A percentile compares a stretch with the other conserved stretches of the same genome.
Conservation (phyloP, 176 grass and related monocot species). For the Bothriochloa decipiens region DNA sequence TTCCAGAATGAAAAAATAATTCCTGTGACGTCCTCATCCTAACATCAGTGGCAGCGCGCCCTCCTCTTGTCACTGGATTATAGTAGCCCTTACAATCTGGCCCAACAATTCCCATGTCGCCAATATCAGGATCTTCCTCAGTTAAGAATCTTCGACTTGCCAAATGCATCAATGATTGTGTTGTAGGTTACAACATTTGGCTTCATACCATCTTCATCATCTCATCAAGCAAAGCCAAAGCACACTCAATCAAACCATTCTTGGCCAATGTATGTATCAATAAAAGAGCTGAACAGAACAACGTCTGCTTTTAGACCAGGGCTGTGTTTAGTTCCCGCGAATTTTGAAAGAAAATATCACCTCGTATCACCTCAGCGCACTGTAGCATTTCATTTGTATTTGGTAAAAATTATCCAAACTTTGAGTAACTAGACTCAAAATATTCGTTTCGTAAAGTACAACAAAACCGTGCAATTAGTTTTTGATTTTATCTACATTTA, state of each 20-base stretch:
- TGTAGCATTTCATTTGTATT: no score
- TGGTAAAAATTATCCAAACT: no score
- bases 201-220: conserved; percentile 82
- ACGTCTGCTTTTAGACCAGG: conserved; percentile 91
- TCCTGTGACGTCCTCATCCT: conserved; percentile 77
- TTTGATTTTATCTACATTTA: no score
- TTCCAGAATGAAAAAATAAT: conserved; percentile 93
- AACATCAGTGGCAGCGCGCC: conserved; percentile 42
- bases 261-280: conserved; percentile 96
- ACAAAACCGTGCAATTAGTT: no score
- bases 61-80: conserved; percentile 46
- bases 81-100: conserved; percentile 56
- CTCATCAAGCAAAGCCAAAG: conserved; percentile 90
- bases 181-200: conserved; percentile 98
- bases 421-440: no score
- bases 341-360: no score
- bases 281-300: conserved; percentile 97
- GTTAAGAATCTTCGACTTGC: conserved; percentile 65
- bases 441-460: no score
- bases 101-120: conserved; percentile 43
- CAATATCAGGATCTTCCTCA: conserved; percentile 60
- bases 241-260: conserved; percentile 94
- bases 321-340: no score
- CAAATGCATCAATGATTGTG: conserved; percentile 95
- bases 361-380: no score